Evolutionary conservation across 495 filamentous ascomycete genomes (phyloP).

Genomic region (Penicillium turbatum): DNA sequence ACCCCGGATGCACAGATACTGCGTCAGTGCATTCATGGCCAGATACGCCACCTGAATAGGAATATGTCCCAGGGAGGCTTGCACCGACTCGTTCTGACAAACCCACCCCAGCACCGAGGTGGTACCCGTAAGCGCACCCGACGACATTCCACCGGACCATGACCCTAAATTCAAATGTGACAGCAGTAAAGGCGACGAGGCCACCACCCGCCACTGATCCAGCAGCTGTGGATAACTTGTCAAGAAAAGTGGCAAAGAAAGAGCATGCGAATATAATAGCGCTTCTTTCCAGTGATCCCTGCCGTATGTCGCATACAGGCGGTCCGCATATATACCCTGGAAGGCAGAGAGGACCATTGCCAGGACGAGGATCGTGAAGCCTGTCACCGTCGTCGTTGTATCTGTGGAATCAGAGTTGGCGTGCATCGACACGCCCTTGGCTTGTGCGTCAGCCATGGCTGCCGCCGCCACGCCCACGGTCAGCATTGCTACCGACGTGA

Average conservation of each 20-base stretch:
- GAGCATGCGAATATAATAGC: conserved; percentile 84
- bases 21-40: conserved; percentile 78
- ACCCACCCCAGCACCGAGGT: conserved; percentile 9
- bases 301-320: conserved; percentile 79
- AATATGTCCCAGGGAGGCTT: conserved; percentile 38
- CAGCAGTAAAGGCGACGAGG: conserved; percentile 41
- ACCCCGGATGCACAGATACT: conserved; percentile 90
- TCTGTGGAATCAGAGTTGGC: conserved; percentile 13
- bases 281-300: conserved; percentile 88
- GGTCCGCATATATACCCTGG: conserved; percentile 92
- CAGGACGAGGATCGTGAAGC: conserved; percentile 77
- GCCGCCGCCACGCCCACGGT: conserved; percentile 81
- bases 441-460: conserved; percentile 81
- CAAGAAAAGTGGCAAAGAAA: conserved; percentile 67
- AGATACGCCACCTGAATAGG: conserved; percentile 72
- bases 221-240: conserved; percentile 43
- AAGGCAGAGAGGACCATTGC: conserved; percentile 88
- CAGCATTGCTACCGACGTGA: conserved; percentile 72
- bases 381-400: conserved; percentile 54
- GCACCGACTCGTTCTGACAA: conserved; percentile 9
- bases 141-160: background rate
- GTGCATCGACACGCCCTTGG: conserved; percentile 57
- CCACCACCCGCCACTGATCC: conserved; percentile 46
- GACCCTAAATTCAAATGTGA: conserved; percentile 7
- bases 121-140: background rate